Evolutionary conservation across 108 stramenopile genomes (phyloP).

Genomic region (Nannochloropsis granulata): DNA sequence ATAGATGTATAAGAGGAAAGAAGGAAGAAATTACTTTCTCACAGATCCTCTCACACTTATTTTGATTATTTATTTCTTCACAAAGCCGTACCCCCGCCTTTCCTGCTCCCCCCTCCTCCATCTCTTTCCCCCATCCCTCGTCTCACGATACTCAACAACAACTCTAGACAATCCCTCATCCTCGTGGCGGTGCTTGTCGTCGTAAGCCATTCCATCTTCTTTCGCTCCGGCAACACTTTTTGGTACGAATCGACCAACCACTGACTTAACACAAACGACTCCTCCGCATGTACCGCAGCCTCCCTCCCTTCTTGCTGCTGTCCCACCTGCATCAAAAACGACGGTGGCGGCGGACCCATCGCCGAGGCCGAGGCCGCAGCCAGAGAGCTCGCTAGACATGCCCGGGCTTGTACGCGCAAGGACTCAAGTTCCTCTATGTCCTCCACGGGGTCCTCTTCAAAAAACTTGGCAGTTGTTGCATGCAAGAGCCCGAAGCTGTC

Average conservation of each 20-base stretch:
- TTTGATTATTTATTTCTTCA: neutral
- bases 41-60: neutral
- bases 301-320: neutral
- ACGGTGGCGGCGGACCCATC: neutral
- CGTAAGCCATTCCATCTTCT: neutral
- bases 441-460: neutral
- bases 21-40: neutral
- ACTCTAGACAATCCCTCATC: neutral
- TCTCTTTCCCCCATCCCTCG: neutral
- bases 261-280: neutral
- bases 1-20: neutral
- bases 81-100: neutral
- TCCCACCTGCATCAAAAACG: neutral
- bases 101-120: neutral
- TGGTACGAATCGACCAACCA: neutral
- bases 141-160: neutral
- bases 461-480: neutral
- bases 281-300: neutral
- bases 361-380: neutral
- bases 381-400: neutral
- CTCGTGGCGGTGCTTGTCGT: neutral
- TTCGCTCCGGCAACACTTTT: neutral
- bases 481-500: neutral
- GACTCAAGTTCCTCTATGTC: neutral
- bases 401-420: neutral